phyloP scores from a whole-genome alignment of 1,139 yeast genomes.

The Lodderomyces elongisporus region DNA sequence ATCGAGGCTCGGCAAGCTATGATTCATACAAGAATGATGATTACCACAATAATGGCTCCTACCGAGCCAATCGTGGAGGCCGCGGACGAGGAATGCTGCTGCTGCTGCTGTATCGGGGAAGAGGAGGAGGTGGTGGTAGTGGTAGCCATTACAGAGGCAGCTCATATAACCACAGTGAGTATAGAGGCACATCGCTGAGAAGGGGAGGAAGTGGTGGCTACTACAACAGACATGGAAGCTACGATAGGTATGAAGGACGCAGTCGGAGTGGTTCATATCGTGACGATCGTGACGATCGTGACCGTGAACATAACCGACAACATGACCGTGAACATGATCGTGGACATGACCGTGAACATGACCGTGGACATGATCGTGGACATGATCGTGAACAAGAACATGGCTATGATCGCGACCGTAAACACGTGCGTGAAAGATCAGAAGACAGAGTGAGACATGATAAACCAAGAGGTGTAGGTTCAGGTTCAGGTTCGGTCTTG shows the following conservation, averaged over 20 bases:
- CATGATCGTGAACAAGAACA: too few relatives aligned
- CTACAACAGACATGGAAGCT: constrained; percentile 1
- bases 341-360: background rate
- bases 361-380: too few relatives aligned
- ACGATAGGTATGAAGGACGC: constrained; percentile 1
- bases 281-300: constrained; percentile 2
- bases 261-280: constrained; percentile 5
- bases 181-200: background rate
- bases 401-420: too few relatives aligned
- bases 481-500: background rate
- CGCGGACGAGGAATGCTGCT: constrained; percentile 3
- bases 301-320: background rate
- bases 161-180: constrained; percentile 2
- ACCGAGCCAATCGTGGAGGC: constrained; percentile 6
- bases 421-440: too few relatives aligned
- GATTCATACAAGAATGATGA: constrained; percentile 3
- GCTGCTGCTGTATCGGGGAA: constrained; percentile 3
- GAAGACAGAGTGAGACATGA: too few relatives aligned
- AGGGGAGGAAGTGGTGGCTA: constrained; percentile 3
- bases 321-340: constrained; percentile 1
- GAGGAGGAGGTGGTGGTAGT: constrained; percentile 17
- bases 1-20: constrained; percentile 2
- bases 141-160: constrained; percentile 24
- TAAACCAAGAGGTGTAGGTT: too few relatives aligned
- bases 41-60: constrained; percentile 3